These are phyloP conservation scores for Lomentospora prolificans DNA, from an alignment of 2,329 filamentous ascomycete genomes.

Conservation along the genomic window DNA sequence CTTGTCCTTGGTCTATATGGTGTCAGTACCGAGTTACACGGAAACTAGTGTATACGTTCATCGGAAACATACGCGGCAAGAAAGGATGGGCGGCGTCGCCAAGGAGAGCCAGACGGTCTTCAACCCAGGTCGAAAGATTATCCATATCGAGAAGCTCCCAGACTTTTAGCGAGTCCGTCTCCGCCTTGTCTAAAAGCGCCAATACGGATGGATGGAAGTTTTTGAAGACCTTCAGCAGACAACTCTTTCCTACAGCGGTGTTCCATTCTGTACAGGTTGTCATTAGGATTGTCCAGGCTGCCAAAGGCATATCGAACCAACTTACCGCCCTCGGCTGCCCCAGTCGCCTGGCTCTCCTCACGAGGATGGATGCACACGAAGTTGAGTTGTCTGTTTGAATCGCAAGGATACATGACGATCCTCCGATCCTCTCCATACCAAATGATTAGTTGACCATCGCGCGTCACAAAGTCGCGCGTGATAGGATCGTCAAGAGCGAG, in stretches of 20 bases:
- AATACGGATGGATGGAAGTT: constrained; percentile 31
- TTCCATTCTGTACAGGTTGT: not conserved
- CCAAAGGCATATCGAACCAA: not conserved
- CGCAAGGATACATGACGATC: constrained; percentile 38
- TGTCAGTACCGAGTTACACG: too few species aligned
- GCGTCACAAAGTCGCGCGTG: constrained; percentile 12
- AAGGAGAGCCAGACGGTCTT: constrained; percentile 20
- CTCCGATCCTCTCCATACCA: constrained; percentile 31
- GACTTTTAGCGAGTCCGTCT: constrained; percentile 35
- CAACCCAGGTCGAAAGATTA: constrained; percentile 29
- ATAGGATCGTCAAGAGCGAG: constrained; percentile 20
- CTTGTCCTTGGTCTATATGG: constrained; percentile 27
- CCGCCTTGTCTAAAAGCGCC: constrained; percentile 30
- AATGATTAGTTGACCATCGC: constrained; percentile 8
- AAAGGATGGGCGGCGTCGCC: constrained; percentile 52
- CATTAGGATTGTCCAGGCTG: not conserved
- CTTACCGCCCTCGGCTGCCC: constrained; percentile 5
- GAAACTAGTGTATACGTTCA: too few species aligned
- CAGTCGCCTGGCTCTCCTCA: constrained; percentile 2
- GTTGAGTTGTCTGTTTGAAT: constrained; percentile 32
- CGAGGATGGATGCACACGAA: constrained; percentile 42
- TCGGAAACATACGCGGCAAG: constrained; percentile 34
- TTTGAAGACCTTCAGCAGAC: constrained; percentile 26
- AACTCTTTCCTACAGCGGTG: constrained; percentile 21
- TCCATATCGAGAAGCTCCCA: constrained; percentile 57